A percentile compares a stretch with the other conserved stretches of the same genome.
Evolutionary conservation across 2,329 filamentous ascomycete species (phyloP).

Genomic region (Cladophialophora yegresii): DNA sequence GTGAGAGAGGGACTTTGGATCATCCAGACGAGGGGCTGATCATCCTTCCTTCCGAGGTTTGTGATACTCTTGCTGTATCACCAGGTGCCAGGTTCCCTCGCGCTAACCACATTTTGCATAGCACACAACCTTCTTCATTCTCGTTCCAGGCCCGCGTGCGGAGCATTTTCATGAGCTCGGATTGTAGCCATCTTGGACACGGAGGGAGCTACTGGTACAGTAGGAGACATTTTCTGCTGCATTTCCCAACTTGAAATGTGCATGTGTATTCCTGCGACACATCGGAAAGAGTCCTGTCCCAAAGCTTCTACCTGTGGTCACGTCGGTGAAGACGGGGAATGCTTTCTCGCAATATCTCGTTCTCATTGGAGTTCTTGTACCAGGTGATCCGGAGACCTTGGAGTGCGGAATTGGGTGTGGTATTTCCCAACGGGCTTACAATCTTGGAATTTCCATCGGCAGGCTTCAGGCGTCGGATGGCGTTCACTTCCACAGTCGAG

Average conservation of each 20-base stretch:
- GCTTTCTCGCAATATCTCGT: neutral
- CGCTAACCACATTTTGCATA: constrained; percentile 22
- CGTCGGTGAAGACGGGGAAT: neutral
- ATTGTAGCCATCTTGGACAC: constrained; percentile 15
- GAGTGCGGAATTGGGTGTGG: neutral
- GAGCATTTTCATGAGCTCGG: neutral
- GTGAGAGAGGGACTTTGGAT: constrained; percentile 47
- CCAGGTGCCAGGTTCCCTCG: constrained; percentile 4
- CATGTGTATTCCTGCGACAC: constrained; percentile 1
- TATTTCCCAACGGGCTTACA: neutral
- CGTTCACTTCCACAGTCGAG: neutral
- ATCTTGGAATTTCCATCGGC: neutral
- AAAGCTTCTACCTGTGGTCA: neutral
- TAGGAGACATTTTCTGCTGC: constrained; percentile 8
- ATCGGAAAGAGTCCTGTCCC: neutral
- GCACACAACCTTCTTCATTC: constrained; percentile 7
- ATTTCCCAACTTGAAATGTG: neutral
- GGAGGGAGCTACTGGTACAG: neutral
- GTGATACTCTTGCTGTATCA: constrained; percentile 23
- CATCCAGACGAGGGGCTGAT: constrained; percentile 5
- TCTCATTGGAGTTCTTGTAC: neutral
- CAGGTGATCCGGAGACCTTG: constrained; percentile 2
- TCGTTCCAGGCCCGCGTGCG: constrained; percentile 1
- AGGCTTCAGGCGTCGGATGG: constrained; percentile 4
- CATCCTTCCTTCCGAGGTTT: constrained; percentile 24